Evolutionary conservation across 2,329 filamentous ascomycete genomes (phyloP).

Genomic region (Fusarium phyllophilum): DNA sequence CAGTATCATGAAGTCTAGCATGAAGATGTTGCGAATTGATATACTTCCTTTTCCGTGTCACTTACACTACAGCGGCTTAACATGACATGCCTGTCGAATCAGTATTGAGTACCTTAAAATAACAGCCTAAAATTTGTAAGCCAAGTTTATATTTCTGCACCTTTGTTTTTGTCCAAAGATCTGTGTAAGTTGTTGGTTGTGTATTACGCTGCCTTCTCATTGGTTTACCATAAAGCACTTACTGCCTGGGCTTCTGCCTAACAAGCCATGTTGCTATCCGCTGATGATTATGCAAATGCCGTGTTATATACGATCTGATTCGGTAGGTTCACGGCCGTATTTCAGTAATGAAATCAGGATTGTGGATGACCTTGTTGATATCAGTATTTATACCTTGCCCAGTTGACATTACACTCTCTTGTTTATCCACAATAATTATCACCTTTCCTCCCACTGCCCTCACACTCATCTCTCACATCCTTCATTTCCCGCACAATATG

Average conservation of each 20-base stretch:
- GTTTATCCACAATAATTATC: background rate
- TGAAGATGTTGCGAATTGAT: background rate
- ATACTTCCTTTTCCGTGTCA: background rate
- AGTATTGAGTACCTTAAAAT: background rate
- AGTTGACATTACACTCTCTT: background rate
- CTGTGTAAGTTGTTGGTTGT: background rate
- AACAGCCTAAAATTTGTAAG: background rate
- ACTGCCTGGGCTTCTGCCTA: constrained; percentile 20
- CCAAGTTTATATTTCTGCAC: background rate
- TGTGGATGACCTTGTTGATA: background rate
- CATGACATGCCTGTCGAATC: background rate
- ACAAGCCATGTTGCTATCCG: background rate
- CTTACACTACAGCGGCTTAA: background rate
- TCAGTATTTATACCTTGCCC: background rate
- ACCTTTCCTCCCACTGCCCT: background rate
- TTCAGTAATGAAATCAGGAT: background rate
- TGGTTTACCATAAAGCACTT: background rate
- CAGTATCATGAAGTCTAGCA: background rate
- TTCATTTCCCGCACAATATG: background rate
- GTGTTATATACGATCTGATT: background rate
- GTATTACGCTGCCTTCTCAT: background rate
- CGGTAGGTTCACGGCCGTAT: background rate
- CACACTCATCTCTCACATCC: no score
- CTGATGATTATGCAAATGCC: background rate
- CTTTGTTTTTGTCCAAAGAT: background rate